Conservation (phyloP, 176 grass and related monocot species). For the Ampelocalamus luodianensis region DNA sequence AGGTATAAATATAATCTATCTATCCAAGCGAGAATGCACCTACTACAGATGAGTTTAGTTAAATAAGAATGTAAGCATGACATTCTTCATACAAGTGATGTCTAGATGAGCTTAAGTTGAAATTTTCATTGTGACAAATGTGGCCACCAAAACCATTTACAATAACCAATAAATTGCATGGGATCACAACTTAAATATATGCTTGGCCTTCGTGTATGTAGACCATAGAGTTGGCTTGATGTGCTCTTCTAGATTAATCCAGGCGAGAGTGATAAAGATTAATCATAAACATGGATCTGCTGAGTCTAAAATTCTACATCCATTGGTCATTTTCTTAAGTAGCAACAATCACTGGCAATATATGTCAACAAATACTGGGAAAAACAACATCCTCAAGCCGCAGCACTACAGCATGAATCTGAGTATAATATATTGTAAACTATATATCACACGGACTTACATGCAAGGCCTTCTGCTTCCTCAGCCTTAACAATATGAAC, state of each 20-base stretch:
- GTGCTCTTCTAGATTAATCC: not conserved
- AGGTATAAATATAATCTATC: not conserved
- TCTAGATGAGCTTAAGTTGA: not conserved
- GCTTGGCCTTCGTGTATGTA: not conserved
- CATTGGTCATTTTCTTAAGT: not conserved
- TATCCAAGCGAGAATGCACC: conserved; percentile 2
- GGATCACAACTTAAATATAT: not conserved
- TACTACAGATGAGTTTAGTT: not conserved
- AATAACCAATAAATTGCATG: conserved; percentile 4
- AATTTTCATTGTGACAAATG: not conserved
- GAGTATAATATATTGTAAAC: conserved; percentile 26
- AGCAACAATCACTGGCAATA: not conserved
- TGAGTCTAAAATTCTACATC: not conserved
- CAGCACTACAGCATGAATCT: conserved; percentile 19
- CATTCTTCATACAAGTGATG: not conserved
- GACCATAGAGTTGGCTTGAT: not conserved
- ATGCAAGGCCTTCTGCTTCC: conserved; percentile 73
- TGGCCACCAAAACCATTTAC: not conserved
- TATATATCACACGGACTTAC: conserved; percentile 40
- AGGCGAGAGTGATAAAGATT: not conserved
- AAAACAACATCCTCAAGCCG: conserved; percentile 3
- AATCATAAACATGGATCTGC: not conserved
- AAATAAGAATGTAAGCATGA: conserved; percentile 11
- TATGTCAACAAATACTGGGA: conserved; percentile 14
- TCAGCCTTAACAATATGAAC: conserved; percentile 99